Base-by-base conservation (phyloP, 2,329 filamentous ascomycete genomes). In the Sclerotinia borealis region DNA sequence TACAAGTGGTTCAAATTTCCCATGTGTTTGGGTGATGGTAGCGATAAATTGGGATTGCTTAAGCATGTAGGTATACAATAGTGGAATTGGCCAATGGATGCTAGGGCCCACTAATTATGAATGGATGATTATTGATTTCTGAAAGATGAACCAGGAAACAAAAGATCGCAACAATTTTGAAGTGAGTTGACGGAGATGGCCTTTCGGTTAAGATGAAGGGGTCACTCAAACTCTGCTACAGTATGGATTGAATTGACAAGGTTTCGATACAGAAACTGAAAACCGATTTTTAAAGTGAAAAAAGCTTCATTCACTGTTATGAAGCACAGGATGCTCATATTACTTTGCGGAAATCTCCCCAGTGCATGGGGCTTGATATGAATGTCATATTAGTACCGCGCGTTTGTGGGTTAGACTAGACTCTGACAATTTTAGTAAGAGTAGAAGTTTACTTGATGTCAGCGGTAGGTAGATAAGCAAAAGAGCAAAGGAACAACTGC, bases 131-230 rank as follows among this genome's bases (percentile, higher is more conserved):
- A 51, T 31, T 34, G 29, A 41, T 31, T 19, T 34, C 19, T 11
- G 27, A 45, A n/a, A n/a, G n/a, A n/a, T n/a, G n/a, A n/a, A n/a
- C n/a, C n/a, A n/a, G 19, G 39, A 13, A 22, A 45, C 27, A 25
- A 34, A 43, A 34, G n/a, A n/a, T n/a, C n/a, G n/a, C n/a, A n/a
- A n/a, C n/a, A n/a, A n/a, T n/a, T n/a, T n/a, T 45, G 19, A 22
- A 13, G 45, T 54, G 22, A 22, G 11, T 8, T 45, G 29, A n/a
- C n/a, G n/a, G 9, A 41, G 9, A n/a, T 51, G n/a, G 11, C 19
- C 22, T 31, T 58, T 58, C 54, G 54, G 54, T 47, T 58, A 58
- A 58, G 27, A 58, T 58, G 54, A 56, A 56, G 39, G 54, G 54
- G 54, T n/a, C 13, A 25, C 8, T n/a, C 17, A 31, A 31, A 31